Conservation (phyloP, 805 yeast species). For the Grigorovia jiainica region DNA sequence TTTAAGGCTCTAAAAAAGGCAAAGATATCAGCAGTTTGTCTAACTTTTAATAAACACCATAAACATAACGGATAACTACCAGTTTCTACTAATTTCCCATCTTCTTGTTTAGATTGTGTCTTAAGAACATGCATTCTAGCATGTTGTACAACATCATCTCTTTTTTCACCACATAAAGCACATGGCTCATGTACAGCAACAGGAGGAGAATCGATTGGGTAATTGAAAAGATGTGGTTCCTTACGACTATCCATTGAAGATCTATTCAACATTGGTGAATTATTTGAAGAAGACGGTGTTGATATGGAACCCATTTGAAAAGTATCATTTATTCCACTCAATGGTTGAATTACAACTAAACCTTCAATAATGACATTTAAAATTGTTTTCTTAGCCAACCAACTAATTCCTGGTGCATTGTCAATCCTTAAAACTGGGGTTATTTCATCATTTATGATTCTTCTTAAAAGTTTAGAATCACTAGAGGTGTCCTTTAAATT, state of each 20-base stretch:
- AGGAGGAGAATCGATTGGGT: conserved; percentile 46
- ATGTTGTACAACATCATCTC: conserved; percentile 63
- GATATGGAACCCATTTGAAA: conserved; percentile 35
- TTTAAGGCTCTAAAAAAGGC: conserved; percentile 62
- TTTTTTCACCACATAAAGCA: conserved; percentile 72
- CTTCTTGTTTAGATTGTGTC: conserved; percentile 30
- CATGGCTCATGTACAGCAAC: conserved; percentile 71
- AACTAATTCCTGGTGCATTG: conserved; percentile 51
- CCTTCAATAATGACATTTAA: conserved; percentile 69
- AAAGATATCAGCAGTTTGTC: conserved; percentile 76
- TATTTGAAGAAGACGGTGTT: conserved; percentile 6
- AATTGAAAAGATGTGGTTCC: conserved; percentile 33
- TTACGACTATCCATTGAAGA: conserved; percentile 9
- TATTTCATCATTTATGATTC: conserved; percentile 64
- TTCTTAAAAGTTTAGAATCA: conserved; percentile 49
- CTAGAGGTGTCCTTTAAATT: conserved; percentile 32
- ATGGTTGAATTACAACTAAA: conserved; percentile 74
- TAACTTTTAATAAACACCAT: conserved; percentile 66
- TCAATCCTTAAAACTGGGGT: conserved; percentile 65
- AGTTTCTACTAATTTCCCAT: conserved; percentile 20
- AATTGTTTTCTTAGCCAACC: conserved; percentile 52
- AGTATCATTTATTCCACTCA: conserved; percentile 71
- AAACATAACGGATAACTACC: conserved; percentile 64
- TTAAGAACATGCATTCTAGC: conserved; percentile 68
- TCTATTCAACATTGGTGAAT: not conserved